A percentile compares a stretch with the other conserved stretches of the same genome.
These are phyloP conservation scores for Malus sieversii DNA, from an alignment of 306 rosid species.

Conservation along the genomic window DNA sequence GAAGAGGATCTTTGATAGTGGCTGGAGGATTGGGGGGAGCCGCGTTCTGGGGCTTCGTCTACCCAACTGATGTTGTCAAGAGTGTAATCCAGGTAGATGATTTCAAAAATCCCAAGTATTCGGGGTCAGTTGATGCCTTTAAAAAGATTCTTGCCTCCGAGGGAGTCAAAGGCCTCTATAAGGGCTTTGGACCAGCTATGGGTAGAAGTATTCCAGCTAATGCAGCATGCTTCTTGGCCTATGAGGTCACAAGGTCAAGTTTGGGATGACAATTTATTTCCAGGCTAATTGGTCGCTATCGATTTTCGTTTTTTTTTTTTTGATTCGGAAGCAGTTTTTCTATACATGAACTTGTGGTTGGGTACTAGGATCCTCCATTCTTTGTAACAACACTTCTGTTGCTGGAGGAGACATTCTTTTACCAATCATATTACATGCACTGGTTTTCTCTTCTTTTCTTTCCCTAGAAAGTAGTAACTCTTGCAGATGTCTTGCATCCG, in stretches of 20 bases:
- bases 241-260: constrained; percentile 81
- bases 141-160: constrained; percentile 62
- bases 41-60: constrained; percentile 61
- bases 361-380: neutral
- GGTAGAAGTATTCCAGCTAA: constrained; percentile 84
- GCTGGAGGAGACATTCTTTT: constrained; percentile 4
- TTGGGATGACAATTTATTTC: constrained; percentile 37
- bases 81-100: constrained; percentile 91
- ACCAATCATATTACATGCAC: neutral
- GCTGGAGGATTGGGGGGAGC: constrained; percentile 98
- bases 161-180: constrained; percentile 76
- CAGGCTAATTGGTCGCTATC: neutral
- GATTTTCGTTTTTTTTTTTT: neutral
- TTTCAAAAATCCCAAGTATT: constrained; percentile 70
- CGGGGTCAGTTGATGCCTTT: constrained; percentile 73
- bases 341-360: constrained; percentile 1
- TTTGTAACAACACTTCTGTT: neutral
- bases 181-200: constrained; percentile 97
- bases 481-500: neutral
- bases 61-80: constrained; percentile 90
- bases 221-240: constrained; percentile 97
- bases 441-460: neutral
- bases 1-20: constrained; percentile 71
- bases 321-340: neutral
- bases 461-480: neutral